Evolutionary conservation across 768 basidiomycete genomes (phyloP).

Genomic region (Auricularia auricula-judae): DNA sequence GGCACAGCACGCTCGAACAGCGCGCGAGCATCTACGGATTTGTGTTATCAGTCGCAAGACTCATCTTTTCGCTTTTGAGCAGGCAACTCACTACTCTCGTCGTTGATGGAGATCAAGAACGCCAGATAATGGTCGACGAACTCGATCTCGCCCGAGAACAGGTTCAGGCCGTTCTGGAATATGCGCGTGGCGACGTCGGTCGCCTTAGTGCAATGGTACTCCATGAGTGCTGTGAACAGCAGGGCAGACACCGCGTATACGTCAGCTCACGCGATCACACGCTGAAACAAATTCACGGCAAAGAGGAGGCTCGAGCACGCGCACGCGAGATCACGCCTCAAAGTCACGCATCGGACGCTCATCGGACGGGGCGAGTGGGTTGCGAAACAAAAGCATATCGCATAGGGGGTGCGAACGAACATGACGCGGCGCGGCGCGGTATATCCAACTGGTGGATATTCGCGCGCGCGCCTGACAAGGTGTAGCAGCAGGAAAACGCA

Average conservation of each 20-base stretch:
- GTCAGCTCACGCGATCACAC: neutral
- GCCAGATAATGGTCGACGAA: slow-evolving; percentile 83
- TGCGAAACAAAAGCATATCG: neutral
- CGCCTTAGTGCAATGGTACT: slow-evolving; percentile 82
- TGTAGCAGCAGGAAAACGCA: too few relatives aligned
- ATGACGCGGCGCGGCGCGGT: neutral
- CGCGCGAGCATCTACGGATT: slow-evolving; percentile 74
- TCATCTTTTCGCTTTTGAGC: neutral
- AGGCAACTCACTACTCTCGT: slow-evolving; percentile 72
- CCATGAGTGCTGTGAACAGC: slow-evolving; percentile 63
- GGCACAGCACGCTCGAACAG: slow-evolving; percentile 84
- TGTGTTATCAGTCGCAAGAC: neutral
- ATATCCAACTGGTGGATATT: neutral
- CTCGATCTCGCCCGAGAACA: slow-evolving; percentile 70
- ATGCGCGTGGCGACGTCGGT: slow-evolving; percentile 75
- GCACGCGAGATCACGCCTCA: too few relatives aligned
- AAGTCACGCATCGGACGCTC: too few relatives aligned
- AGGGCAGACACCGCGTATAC: neutral
- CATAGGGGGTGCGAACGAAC: neutral
- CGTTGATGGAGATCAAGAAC: slow-evolving; percentile 90
- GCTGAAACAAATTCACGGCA: too few relatives aligned
- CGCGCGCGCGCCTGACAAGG: neutral
- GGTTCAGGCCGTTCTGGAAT: slow-evolving; percentile 86
- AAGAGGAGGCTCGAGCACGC: too few relatives aligned
- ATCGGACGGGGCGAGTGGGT: too few relatives aligned